These are phyloP conservation scores for Scedosporium minutisporum DNA, from an alignment of 2,329 filamentous ascomycete genomes.

Conservation along the genomic window DNA sequence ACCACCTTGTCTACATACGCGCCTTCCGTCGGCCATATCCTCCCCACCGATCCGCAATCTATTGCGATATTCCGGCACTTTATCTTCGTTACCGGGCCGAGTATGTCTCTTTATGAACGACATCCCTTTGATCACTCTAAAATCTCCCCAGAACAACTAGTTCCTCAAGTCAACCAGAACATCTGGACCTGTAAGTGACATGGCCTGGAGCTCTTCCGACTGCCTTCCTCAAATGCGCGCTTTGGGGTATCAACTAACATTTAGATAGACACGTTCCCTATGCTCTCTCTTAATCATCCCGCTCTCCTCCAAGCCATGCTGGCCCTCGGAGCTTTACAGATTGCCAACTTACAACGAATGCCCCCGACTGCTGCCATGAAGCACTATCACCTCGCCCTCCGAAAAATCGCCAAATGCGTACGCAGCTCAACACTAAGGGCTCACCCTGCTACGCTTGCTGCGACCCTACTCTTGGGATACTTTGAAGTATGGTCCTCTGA, in stretches of 20 bases:
- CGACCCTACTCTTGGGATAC: constrained; percentile 75
- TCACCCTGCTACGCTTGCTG: constrained; percentile 75
- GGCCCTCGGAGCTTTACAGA: constrained; percentile 76
- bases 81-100: constrained; percentile 77
- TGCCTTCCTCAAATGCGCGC: background rate
- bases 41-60: constrained; percentile 70
- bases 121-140: constrained; percentile 64
- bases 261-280: constrained; percentile 63
- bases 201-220: background rate
- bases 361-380: constrained; percentile 75
- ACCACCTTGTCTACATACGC: constrained; percentile 54
- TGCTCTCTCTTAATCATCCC: constrained; percentile 75
- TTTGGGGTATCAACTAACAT: constrained; percentile 13
- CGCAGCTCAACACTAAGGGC: constrained; percentile 58
- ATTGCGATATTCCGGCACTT: constrained; percentile 86
- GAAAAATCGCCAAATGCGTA: constrained; percentile 68
- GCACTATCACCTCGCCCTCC: constrained; percentile 81
- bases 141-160: constrained; percentile 42
- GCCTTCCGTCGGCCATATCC: constrained; percentile 56
- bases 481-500: constrained; percentile 94
- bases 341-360: constrained; percentile 67
- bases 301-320: constrained; percentile 85
- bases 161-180: constrained; percentile 54
- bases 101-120: constrained; percentile 79
- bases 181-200: constrained; percentile 50